phyloP scores from a whole-genome alignment of 2,329 filamentous ascomycete genomes.

The Diaporthe nobilis region DNA sequence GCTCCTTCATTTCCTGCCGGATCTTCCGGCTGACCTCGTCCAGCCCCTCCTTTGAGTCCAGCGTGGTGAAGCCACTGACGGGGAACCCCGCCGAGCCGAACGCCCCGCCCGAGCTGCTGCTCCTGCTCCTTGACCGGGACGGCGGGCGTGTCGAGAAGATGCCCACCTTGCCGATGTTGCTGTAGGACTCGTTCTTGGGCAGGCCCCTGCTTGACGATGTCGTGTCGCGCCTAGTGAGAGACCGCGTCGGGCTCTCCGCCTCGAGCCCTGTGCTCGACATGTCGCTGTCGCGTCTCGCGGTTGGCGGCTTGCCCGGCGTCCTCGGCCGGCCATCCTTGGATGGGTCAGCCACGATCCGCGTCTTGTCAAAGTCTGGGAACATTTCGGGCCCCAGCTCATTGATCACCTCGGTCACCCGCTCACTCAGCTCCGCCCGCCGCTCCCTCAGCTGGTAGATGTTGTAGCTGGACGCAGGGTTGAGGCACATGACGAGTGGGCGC shows the following conservation, averaged over 20 bases:
- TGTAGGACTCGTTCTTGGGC: slow-evolving; percentile 93
- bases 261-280: slow-evolving; percentile 57
- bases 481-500: slow-evolving; percentile 85
- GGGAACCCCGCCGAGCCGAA: slow-evolving; percentile 74
- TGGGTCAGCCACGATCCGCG: slow-evolving; percentile 76
- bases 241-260: slow-evolving; percentile 49
- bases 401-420: slow-evolving; percentile 90
- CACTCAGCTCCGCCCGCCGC: slow-evolving; percentile 80
- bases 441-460: slow-evolving; percentile 84
- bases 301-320: slow-evolving; percentile 44
- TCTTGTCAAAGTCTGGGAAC: slow-evolving; percentile 93
- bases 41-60: slow-evolving; percentile 79
- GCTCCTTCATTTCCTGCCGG: slow-evolving; percentile 84
- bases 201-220: slow-evolving; percentile 67
- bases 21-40: slow-evolving; percentile 89
- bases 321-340: slow-evolving; percentile 52
- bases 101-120: slow-evolving; percentile 76
- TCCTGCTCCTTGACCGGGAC: slow-evolving; percentile 82
- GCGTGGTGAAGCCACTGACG: slow-evolving; percentile 77
- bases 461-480: slow-evolving; percentile 88
- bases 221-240: slow-evolving; percentile 63
- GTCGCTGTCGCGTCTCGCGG: slow-evolving; percentile 63
- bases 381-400: slow-evolving; percentile 96
- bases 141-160: slow-evolving; percentile 91
- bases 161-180: slow-evolving; percentile 87